Percentiles rank a stretch among this genome's conserved stretches.
These are phyloP conservation scores for Medicago lupulina DNA, from an alignment of 306 rosid species.

Conservation along the genomic window DNA sequence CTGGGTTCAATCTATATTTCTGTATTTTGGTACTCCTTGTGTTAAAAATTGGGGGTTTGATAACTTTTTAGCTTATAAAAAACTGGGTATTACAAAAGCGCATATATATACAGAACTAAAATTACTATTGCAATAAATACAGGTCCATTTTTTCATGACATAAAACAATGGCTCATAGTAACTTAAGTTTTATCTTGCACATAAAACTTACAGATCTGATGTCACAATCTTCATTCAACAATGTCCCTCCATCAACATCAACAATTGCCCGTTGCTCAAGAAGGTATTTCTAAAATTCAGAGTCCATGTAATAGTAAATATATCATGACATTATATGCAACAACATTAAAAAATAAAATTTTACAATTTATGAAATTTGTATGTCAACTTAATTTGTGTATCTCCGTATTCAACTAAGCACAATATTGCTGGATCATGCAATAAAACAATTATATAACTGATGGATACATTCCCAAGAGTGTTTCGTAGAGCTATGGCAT, in stretches of 20 bases:
- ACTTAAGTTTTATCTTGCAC: constrained; percentile 32
- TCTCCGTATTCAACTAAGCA: constrained; percentile 27
- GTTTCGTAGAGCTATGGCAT: constrained; percentile 29
- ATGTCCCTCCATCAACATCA: constrained; percentile 85
- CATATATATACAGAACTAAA: not conserved
- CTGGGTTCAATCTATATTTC: not conserved
- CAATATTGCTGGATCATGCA: constrained; percentile 9
- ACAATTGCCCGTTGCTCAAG: constrained; percentile 81
- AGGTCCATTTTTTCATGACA: not conserved
- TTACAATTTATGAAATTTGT: not conserved
- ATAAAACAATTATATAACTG: constrained; percentile 5
- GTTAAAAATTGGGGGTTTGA: not conserved
- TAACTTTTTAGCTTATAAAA: not conserved
- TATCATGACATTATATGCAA: constrained; percentile 18
- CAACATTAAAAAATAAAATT: constrained; percentile 12
- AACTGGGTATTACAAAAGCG: not conserved
- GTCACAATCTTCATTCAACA: constrained; percentile 89
- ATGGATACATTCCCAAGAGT: constrained; percentile 19
- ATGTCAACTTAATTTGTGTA: not conserved
- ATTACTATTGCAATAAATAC: constrained; percentile 5
- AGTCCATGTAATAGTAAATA: constrained; percentile 30
- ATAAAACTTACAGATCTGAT: constrained; percentile 81
- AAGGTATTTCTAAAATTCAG: constrained; percentile 73
- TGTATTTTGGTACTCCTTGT: not conserved
- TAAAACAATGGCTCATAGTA: constrained; percentile 17